phyloP scores from a whole-genome alignment of 768 basidiomycete genomes.

The Strobilomyces echinocephalus region DNA sequence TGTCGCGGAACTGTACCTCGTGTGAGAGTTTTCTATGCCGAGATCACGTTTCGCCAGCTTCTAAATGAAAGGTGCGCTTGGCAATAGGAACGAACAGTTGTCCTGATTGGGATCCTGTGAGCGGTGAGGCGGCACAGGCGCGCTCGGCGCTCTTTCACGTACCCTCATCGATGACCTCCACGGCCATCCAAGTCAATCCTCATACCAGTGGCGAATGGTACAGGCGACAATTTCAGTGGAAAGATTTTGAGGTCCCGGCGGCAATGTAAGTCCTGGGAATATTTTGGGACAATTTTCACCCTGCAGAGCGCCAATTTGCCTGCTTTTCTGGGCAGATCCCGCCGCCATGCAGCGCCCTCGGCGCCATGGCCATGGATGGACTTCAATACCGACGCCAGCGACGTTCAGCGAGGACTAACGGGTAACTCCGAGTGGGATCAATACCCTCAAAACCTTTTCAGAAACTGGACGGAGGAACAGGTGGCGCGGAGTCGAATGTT shows the following conservation, averaged over 20 bases:
- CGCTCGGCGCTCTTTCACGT: neutral
- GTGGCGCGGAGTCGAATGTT: slow-evolving; percentile 34
- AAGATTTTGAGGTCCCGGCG: slow-evolving; percentile 14
- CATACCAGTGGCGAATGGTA: neutral
- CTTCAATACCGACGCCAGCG: slow-evolving; percentile 17
- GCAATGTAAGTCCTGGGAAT: slow-evolving; percentile 18
- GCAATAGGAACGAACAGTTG: no score
- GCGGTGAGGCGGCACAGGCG: neutral
- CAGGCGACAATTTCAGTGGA: neutral
- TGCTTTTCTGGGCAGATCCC: slow-evolving; percentile 9
- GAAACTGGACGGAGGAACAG: slow-evolving; percentile 50
- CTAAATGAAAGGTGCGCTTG: no score
- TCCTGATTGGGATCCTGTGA: no score
- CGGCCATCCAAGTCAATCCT: neutral
- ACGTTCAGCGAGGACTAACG: neutral
- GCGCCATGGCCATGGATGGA: slow-evolving; percentile 40
- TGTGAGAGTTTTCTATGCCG: no score
- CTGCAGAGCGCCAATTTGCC: neutral
- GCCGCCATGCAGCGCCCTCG: slow-evolving; percentile 35
- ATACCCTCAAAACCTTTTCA: slow-evolving; percentile 49
- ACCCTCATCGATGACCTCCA: slow-evolving; percentile 5
- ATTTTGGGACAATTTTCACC: neutral
- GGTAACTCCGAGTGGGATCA: slow-evolving; percentile 23
- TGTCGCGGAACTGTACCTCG: no score
- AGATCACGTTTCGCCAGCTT: no score